Evolutionary conservation across 352 stramenopile species (phyloP), one percentile per base, ranked within the genome.

Genomic region (Plasmopara muralis): DNA sequence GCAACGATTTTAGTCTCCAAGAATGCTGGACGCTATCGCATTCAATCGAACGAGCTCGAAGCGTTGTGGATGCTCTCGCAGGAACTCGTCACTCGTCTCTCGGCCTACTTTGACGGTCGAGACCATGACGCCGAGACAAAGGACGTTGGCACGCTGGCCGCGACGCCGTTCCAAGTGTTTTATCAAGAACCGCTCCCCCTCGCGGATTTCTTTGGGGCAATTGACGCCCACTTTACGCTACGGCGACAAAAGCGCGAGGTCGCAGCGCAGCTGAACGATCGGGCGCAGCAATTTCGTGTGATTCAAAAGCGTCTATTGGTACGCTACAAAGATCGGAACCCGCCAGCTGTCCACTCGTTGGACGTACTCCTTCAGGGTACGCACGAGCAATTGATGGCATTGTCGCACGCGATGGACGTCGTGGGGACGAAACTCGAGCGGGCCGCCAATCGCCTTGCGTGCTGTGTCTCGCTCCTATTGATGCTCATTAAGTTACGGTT

Each of bases 261-360:
- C 16, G 67, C 70, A 12, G 68, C 74, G 4, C 71, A 81, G 20
- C 52, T 93, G 43, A 96, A 96, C 47, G 82, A 95, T 56, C 76
- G 78, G 29, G 77, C 81, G 10, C 83, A 95, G 47, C 80, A 96
- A 57, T 95, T 89, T 57, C 81, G 87, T 15, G 68, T 96, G 18
- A 85, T 97, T 30, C 76, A 96, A 53, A 96, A 96, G 64, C 83
- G 86, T 3, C 58, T 97, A 30, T 64, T 96, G 4, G 81, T 93
- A 35, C 82, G 86, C 29, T 97, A 93, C 70, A 95, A 94, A 57
- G 83, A 96, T 61, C 73, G 83, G 16, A 95, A 85, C 56, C 86
- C 87, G 0, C 68, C 84, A 12, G 61, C 85, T 9, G 64, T 96
- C 16, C 72, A 89, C 28, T 85, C 70, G 20, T 56, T 97, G 8